Evolutionary conservation across 2,329 filamentous ascomycete species (phyloP).

Genomic region (Cercospora sp.): DNA sequence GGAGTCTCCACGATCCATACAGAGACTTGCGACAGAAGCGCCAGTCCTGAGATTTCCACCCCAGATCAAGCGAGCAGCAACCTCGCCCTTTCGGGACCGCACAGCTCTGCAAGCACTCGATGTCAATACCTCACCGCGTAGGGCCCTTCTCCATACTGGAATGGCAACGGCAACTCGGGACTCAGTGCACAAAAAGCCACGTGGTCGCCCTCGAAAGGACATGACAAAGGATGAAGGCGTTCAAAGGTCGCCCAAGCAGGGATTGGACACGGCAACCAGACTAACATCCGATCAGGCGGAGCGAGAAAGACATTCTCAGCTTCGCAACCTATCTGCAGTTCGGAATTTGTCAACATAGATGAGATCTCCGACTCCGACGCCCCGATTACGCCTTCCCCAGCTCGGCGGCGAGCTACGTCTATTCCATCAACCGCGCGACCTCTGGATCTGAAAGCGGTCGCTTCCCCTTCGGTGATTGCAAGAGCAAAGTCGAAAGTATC

Average conservation of each 20-base stretch:
- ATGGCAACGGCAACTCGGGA: neutral
- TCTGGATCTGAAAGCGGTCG: slow-evolving; percentile 25
- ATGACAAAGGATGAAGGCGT: neutral
- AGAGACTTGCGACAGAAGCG: neutral
- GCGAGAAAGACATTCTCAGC: slow-evolving; percentile 15
- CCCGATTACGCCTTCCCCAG: slow-evolving; percentile 36
- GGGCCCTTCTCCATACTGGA: slow-evolving; percentile 9
- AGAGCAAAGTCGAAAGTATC: slow-evolving; percentile 3
- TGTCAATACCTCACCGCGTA: slow-evolving; percentile 27
- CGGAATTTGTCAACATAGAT: slow-evolving; percentile 34
- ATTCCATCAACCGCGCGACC: slow-evolving; percentile 28
- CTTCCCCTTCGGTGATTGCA: slow-evolving; percentile 18
- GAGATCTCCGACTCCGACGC: slow-evolving; percentile 40
- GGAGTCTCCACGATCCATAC: neutral
- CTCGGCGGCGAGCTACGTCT: slow-evolving; percentile 33
- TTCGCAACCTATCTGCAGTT: slow-evolving; percentile 24
- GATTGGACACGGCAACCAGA: neutral
- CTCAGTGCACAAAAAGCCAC: slow-evolving; percentile 17
- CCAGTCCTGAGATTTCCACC: neutral
- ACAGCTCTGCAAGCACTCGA: slow-evolving; percentile 32
- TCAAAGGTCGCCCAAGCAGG: slow-evolving; percentile 24
- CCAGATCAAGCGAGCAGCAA: slow-evolving; percentile 17
- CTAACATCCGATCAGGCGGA: neutral
- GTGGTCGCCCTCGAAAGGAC: slow-evolving; percentile 32
- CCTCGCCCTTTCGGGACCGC: slow-evolving; percentile 24